Evolutionary conservation across 139 green algal genomes (phyloP).

Genomic region (Limnomonas spitsbergensis): DNA sequence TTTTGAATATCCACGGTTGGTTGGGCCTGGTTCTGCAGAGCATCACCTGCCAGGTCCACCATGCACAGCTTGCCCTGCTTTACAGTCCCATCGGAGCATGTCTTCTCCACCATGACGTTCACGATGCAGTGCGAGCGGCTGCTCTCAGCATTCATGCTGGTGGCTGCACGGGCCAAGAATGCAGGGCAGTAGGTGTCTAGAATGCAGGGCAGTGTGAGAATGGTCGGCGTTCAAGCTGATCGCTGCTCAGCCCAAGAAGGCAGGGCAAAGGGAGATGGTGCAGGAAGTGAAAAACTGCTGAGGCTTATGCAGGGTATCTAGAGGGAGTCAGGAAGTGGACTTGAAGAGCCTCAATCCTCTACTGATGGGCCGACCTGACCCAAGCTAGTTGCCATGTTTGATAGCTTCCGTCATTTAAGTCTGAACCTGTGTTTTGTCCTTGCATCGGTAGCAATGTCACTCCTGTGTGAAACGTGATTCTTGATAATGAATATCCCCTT

Average conservation of each 20-base stretch:
- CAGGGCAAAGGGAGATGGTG: not conserved
- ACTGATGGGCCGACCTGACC: too few relatives aligned
- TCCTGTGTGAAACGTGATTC: too few relatives aligned
- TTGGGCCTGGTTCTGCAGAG: not conserved
- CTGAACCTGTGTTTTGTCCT: too few relatives aligned
- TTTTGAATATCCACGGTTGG: not conserved
- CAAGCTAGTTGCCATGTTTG: too few relatives aligned
- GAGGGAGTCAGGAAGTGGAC: too few relatives aligned
- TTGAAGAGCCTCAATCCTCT: too few relatives aligned
- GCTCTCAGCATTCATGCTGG: conserved; percentile 60
- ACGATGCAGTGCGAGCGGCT: conserved; percentile 74
- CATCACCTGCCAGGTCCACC: conserved; percentile 69
- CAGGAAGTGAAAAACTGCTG: not conserved
- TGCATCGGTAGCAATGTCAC: too few relatives aligned
- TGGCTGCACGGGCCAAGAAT: conserved; percentile 41
- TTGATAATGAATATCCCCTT: too few relatives aligned
- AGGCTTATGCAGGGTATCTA: too few relatives aligned
- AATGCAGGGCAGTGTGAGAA: not conserved
- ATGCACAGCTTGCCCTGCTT: conserved; percentile 67
- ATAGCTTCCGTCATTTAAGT: too few relatives aligned
- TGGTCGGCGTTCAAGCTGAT: not conserved
- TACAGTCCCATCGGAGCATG: conserved; percentile 38
- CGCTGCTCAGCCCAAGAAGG: not conserved
- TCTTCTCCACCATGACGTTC: conserved; percentile 55
- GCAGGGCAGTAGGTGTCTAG: not conserved